Percentiles rank a stretch among this genome's conserved stretches.
Evolutionary conservation across 225 moss, liverwort and hornwort species (phyloP).

Genomic region (Lunularia cruciata): DNA sequence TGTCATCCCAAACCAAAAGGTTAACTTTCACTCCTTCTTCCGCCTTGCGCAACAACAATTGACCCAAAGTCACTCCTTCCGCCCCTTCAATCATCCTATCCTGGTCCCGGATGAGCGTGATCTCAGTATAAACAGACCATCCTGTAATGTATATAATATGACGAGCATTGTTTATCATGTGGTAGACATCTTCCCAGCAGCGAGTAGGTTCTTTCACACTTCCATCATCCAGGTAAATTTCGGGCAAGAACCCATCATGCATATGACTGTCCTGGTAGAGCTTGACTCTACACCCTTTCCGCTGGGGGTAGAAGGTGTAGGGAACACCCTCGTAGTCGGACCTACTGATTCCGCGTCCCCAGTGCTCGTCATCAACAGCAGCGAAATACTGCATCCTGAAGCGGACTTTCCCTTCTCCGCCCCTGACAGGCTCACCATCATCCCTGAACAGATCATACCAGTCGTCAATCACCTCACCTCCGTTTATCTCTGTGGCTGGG

Average conservation of each 20-base stretch:
- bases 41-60: constrained; percentile 60
- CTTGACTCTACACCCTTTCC: constrained; percentile 63
- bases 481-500: constrained; percentile 33
- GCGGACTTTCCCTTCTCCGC: constrained; percentile 33
- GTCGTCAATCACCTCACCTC: constrained; percentile 39
- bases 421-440: constrained; percentile 19
- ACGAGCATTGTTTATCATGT: constrained; percentile 45
- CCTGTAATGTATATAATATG: constrained; percentile 63
- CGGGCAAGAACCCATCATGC: constrained; percentile 55
- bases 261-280: constrained; percentile 72
- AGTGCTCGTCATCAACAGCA: constrained; percentile 56
- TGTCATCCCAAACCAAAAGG: constrained; percentile 72
- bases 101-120: constrained; percentile 60
- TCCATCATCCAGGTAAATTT: constrained; percentile 53
- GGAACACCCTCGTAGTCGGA: constrained; percentile 53
- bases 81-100: constrained; percentile 49
- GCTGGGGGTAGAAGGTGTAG: constrained; percentile 64
- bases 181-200: constrained; percentile 72
- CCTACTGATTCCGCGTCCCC: constrained; percentile 50
- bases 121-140: constrained; percentile 68
- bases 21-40: constrained; percentile 66
- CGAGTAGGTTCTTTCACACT: constrained; percentile 40
- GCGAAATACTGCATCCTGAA: constrained; percentile 51
- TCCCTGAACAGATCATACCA: constrained; percentile 59
- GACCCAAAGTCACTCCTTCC: constrained; percentile 53